Evolutionary conservation across 768 basidiomycete genomes (phyloP), one percentile per base, ranked within the genome.

Genomic region (Suillus luteus): DNA sequence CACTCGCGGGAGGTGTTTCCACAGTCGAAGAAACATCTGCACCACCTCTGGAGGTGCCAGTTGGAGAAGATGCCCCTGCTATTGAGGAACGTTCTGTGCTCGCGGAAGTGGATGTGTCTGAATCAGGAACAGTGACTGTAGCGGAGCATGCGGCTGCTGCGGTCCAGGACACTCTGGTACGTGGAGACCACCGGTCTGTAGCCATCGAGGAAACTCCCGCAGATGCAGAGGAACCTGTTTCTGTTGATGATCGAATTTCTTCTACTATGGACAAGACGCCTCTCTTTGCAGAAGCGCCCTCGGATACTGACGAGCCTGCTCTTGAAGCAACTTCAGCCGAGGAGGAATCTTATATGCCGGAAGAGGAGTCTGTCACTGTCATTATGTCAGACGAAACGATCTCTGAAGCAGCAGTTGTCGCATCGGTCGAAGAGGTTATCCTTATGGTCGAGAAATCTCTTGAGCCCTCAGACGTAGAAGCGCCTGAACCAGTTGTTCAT

Each of bases 151-250:
- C 33, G n/a, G 24, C 38, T 33, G 52, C 37, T 37, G 17, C 41
- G 35, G 37, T 52, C 5, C 35, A 46, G 17, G 68, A 60, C 15
- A 27, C 55, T 24, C 9, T 2, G 4, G 64, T 35, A 31, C 46
- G 27, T 19, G 59, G 37, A 38, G 67, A 62, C 17, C 33, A 60
- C 12, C 33, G 57, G 49, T 8, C 43, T 15, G 61, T 41, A 17
- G 64, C 55, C 24, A 64, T 66, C 38, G 65, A 68, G 55, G 24
- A n/a, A 48, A 49, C 24, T 24, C n/a, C 15, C 11, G 51, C 54
- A 43, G 54, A 60, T 7, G 43, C 22, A 46, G 27, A 27, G 46
- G 15, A 55, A 24, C 41, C 49, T 24, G 35, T 52, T 5, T 27
- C 37, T 14, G 41, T 27, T 41, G 63, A 60, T 55, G 48, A 24